A percentile compares a stretch with the other conserved stretches of the same genome.
These are phyloP conservation scores for Cyclotella sp. DNA, from an alignment of 108 stramenopile species.

Conservation along the genomic window DNA sequence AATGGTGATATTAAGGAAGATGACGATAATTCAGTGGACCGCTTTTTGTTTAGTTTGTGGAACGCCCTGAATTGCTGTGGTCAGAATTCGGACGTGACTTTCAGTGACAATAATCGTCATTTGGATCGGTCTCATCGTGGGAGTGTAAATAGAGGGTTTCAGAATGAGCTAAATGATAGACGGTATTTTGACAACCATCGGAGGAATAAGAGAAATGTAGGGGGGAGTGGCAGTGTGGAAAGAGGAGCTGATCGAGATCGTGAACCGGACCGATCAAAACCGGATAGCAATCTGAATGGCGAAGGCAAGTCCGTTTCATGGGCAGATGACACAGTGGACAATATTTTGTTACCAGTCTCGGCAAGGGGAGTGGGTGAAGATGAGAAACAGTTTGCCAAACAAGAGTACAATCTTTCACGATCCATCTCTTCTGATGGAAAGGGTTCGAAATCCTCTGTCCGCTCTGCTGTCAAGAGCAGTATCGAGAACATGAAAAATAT, in stretches of 20 bases:
- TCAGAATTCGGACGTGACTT: background rate
- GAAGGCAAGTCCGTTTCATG: slow-evolving; percentile 4
- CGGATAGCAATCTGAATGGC: background rate
- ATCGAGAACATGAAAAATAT: background rate
- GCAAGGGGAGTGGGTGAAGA: too few relatives aligned
- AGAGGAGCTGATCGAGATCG: background rate
- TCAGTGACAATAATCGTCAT: background rate
- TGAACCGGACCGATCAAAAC: too few relatives aligned
- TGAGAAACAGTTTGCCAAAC: background rate
- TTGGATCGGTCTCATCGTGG: background rate
- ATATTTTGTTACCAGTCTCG: background rate
- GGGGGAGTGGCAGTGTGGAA: background rate
- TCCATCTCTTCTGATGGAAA: slow-evolving; percentile 4
- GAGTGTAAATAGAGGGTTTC: background rate
- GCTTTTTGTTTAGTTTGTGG: background rate
- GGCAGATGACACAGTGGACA: slow-evolving; percentile 10
- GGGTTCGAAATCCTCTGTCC: slow-evolving; percentile 1
- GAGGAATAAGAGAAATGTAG: background rate
- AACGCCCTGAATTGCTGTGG: background rate
- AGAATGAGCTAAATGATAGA: background rate
- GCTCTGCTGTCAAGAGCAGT: slow-evolving; percentile 7
- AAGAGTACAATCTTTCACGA: background rate
- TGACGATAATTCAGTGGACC: background rate
- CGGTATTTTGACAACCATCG: background rate
- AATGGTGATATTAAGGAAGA: background rate